These are phyloP conservation scores for Daldinia decipiens DNA, from an alignment of 495 filamentous ascomycete genomes.

Conservation along the genomic window DNA sequence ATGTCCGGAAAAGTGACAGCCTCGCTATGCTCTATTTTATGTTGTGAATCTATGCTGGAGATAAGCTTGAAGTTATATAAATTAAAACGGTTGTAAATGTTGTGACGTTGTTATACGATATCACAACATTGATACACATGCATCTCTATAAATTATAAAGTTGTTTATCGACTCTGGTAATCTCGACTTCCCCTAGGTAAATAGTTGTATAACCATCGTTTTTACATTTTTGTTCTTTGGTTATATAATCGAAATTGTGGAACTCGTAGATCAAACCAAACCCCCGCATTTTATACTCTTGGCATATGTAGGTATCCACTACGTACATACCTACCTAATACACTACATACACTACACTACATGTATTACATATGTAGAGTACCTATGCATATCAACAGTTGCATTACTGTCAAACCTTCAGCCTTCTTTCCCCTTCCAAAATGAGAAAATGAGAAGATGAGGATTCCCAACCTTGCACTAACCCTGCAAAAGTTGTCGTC, in stretches of 20 bases:
- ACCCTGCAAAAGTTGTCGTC: constrained; percentile 30
- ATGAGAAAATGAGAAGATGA: constrained; percentile 18
- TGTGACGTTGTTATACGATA: background rate
- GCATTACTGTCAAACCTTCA: constrained; percentile 29
- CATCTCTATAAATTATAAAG: background rate
- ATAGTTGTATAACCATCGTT: background rate
- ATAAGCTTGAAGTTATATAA: background rate
- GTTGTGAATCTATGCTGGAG: background rate
- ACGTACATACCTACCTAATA: too few relatives aligned
- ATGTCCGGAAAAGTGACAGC: constrained; percentile 8
- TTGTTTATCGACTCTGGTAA: background rate
- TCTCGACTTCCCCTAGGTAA: background rate
- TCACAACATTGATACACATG: background rate
- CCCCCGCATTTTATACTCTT: constrained; percentile 42
- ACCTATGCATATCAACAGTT: background rate
- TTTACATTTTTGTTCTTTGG: background rate
- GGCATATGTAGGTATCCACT: constrained; percentile 16
- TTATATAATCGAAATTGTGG: constrained; percentile 5
- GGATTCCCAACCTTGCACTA: constrained; percentile 33
- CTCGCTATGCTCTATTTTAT: background rate
- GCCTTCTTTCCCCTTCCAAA: constrained; percentile 13
- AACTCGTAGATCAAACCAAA: constrained; percentile 23
- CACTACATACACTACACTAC: background rate
- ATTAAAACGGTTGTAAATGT: background rate
- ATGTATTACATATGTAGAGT: background rate